Evolutionary conservation across 1,284 basidiomycete genomes (phyloP).

Genomic region (Ceratobasidium sp.): DNA sequence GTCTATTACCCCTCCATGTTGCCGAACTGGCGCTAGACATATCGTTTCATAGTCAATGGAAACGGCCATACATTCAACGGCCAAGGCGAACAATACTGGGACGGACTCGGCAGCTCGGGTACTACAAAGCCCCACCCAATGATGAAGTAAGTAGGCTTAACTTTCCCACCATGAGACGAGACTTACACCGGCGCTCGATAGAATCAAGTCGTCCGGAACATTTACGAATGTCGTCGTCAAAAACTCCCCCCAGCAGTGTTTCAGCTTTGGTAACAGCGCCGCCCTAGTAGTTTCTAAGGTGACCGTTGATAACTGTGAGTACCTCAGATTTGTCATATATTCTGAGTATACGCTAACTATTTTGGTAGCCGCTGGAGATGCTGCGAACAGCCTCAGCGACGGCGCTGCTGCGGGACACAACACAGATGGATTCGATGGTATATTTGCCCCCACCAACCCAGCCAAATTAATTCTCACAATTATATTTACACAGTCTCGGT

Average conservation of each 20-base stretch:
- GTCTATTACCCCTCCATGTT: neutral
- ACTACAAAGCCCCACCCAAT: conserved; percentile 62
- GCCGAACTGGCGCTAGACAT: neutral
- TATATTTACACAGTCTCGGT: conserved; percentile 19
- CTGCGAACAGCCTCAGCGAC: conserved; percentile 29
- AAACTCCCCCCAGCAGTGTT: conserved; percentile 44
- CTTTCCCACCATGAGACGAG: too few relatives aligned
- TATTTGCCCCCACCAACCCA: neutral
- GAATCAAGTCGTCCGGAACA: conserved; percentile 44
- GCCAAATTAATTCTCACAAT: neutral
- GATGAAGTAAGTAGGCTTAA: conserved; percentile 52
- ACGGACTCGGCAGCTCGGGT: conserved; percentile 59
- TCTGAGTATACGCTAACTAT: neutral
- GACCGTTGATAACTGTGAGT: conserved; percentile 46
- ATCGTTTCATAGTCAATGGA: conserved; percentile 60
- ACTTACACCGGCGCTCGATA: conserved; percentile 25
- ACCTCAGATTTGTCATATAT: too few relatives aligned
- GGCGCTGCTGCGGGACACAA: conserved; percentile 41
- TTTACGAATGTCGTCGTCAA: conserved; percentile 45
- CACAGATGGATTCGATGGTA: conserved; percentile 44
- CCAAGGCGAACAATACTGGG: conserved; percentile 64
- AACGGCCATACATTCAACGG: conserved; percentile 65
- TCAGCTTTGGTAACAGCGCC: conserved; percentile 35
- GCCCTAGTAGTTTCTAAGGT: conserved; percentile 36
- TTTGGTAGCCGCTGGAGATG: conserved; percentile 30